Percentiles rank a stretch among this genome's conserved stretches.
phyloP scores from a whole-genome alignment of 208 protist species.

The Entamoeba nuttalli region DNA sequence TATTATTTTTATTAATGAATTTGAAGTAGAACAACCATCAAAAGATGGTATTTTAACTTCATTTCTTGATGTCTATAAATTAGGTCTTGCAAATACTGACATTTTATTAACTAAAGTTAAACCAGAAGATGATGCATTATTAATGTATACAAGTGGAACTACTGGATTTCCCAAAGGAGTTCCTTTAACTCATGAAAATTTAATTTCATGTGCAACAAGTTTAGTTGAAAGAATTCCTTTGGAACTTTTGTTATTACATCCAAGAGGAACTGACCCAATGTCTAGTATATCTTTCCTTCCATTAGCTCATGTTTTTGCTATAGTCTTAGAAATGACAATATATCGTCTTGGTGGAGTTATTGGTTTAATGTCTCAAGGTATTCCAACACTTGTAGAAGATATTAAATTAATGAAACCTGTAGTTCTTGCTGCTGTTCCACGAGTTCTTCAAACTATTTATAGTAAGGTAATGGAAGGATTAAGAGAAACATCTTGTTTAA shows the following conservation, averaged over 20 bases:
- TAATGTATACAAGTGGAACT: constrained; percentile 31
- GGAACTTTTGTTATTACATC: not conserved
- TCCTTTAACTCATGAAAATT: constrained; percentile 18
- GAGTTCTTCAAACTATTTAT: constrained; percentile 1
- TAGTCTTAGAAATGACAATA: not conserved
- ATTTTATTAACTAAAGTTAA: not conserved
- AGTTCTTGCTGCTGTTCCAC: not conserved
- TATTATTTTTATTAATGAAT: not conserved
- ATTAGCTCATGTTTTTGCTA: constrained; percentile 9
- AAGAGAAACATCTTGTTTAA: not conserved
- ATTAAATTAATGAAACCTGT: not conserved
- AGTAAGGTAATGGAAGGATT: not conserved
- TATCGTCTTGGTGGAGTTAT: not conserved
- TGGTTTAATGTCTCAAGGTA: not conserved
- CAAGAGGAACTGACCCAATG: not conserved
- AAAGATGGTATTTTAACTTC: not conserved
- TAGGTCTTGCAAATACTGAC: not conserved
- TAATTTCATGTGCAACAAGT: not conserved
- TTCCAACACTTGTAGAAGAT: not conserved
- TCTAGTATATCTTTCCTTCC: constrained; percentile 1
- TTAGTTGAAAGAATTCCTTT: not conserved
- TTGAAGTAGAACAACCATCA: not conserved
- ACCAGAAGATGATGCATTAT: not conserved
- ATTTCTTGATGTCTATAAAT: not conserved
- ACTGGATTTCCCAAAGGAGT: constrained; percentile 24